Evolutionary conservation across 768 basidiomycete genomes (phyloP).

Genomic region (Kwoniella europaea): DNA sequence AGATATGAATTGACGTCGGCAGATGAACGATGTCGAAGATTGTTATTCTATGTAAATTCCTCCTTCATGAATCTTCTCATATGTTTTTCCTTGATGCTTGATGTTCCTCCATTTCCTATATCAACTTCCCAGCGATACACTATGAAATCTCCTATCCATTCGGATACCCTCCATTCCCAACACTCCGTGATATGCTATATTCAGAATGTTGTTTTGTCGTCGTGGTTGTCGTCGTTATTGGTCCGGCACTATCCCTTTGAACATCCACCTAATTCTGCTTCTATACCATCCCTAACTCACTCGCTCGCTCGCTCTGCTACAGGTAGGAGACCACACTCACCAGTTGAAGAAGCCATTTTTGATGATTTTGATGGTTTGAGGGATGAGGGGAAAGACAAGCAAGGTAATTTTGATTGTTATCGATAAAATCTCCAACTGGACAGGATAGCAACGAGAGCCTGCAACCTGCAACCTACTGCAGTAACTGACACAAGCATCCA

Average conservation of each 20-base stretch:
- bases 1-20: no score
- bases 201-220: no score
- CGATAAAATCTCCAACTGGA: background rate
- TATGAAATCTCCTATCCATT: no score
- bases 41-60: background rate
- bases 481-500: no score
- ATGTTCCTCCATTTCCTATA: no score
- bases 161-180: no score
- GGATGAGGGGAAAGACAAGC: slow-evolving; percentile 13
- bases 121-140: no score
- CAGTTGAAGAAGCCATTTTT: slow-evolving; percentile 52
- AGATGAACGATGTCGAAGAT: background rate
- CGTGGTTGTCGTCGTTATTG: no score
- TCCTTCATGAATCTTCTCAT: background rate
- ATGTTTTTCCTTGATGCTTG: no score
- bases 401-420: slow-evolving; percentile 11
- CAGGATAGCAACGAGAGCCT: background rate
- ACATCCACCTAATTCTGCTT: background rate
- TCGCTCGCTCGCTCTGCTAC: slow-evolving; percentile 5
- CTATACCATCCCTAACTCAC: background rate
- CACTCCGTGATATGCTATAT: no score
- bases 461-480: no score
- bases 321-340: slow-evolving; percentile 30
- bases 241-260: no score
- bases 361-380: slow-evolving; percentile 15